Evolutionary conservation across 345 rosid genomes (phyloP).

Genomic region (Toxicodendron radicans): DNA sequence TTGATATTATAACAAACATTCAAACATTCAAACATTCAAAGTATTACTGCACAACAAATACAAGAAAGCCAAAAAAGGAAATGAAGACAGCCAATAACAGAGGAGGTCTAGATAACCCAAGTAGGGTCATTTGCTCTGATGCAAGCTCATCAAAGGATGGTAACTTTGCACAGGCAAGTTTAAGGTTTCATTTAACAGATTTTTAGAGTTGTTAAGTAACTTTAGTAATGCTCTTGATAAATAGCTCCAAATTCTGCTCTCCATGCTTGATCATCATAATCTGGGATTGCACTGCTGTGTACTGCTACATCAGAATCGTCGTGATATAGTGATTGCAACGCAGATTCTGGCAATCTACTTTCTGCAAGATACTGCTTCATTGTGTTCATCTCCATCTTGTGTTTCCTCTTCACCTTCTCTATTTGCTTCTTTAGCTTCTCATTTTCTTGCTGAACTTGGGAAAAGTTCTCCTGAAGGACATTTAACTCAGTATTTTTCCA

Average conservation of each 20-base stretch:
- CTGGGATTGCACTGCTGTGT: constrained; percentile 23
- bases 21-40: no score
- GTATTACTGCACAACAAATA: neutral
- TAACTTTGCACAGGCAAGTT: no score
- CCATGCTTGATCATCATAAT: constrained; percentile 85
- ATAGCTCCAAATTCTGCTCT: constrained; percentile 92
- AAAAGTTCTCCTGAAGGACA: constrained; percentile 55
- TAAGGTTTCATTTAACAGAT: no score
- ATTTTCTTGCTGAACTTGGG: constrained; percentile 56
- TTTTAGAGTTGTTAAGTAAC: neutral
- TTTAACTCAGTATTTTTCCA: no score
- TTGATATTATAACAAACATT: no score
- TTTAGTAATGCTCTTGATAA: constrained; percentile 67
- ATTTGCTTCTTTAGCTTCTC: constrained; percentile 84
- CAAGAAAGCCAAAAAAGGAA: neutral
- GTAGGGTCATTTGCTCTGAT: neutral
- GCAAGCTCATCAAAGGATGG: no score
- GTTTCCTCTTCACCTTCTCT: constrained; percentile 84
- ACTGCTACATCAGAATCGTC: constrained; percentile 36
- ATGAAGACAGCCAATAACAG: neutral
- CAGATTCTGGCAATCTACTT: constrained; percentile 86
- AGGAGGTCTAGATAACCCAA: neutral
- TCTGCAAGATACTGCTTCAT: constrained; percentile 82
- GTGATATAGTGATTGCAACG: constrained; percentile 53
- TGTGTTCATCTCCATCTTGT: constrained; percentile 87